Evolutionary conservation across 805 yeast genomes (phyloP).

Genomic region (Myxozyma melibiosi): DNA sequence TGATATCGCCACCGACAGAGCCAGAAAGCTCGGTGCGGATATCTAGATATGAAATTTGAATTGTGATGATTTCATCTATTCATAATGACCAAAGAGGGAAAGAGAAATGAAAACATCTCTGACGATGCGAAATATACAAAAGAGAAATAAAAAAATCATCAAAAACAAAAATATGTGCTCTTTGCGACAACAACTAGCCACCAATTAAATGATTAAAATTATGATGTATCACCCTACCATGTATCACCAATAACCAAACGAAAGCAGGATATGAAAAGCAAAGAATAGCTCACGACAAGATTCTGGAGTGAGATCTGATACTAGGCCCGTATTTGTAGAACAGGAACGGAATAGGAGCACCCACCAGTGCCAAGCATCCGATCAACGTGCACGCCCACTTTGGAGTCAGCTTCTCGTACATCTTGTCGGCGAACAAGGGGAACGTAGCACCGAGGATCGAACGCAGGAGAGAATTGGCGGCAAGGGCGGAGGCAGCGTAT

Average conservation of each 20-base stretch:
- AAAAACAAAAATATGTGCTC: too few species aligned
- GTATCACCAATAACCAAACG: too few species aligned
- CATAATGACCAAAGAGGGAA: too few species aligned
- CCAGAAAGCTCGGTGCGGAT: slow-evolving; percentile 48
- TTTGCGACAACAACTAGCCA: too few species aligned
- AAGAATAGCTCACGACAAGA: too few species aligned
- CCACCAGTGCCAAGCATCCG: slow-evolving; percentile 52
- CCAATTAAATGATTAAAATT: too few species aligned
- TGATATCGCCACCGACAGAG: slow-evolving; percentile 83
- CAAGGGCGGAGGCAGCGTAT: slow-evolving; percentile 73
- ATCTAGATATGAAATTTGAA: neutral
- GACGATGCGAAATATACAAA: too few species aligned
- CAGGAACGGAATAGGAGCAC: slow-evolving; percentile 59
- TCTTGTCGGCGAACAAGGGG: slow-evolving; percentile 60
- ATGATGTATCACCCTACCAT: too few species aligned
- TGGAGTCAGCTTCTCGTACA: slow-evolving; percentile 57
- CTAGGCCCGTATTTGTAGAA: slow-evolving; percentile 55
- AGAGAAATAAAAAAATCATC: too few species aligned
- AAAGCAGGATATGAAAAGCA: too few species aligned
- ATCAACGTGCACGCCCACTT: slow-evolving; percentile 61
- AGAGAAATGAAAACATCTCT: too few species aligned
- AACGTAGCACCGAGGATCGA: slow-evolving; percentile 58
- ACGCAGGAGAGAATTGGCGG: slow-evolving; percentile 72
- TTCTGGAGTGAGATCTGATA: slow-evolving; percentile 49
- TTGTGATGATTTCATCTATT: too few species aligned